Conservation (phyloP, 2,329 filamentous ascomycete genomes). For the Thelonectria discophora region DNA sequence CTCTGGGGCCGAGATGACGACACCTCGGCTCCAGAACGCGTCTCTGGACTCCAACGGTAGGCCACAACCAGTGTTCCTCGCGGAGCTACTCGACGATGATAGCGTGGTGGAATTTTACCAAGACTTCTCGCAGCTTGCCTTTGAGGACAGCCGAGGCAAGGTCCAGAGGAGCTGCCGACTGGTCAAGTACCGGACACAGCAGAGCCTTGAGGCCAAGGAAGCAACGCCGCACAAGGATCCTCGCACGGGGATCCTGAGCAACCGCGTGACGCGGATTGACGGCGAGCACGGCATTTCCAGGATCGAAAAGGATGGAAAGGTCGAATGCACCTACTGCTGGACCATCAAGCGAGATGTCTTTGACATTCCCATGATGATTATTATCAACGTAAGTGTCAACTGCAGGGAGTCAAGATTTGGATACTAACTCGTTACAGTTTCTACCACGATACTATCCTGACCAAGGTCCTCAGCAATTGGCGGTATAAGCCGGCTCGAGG, state of each 20-base stretch:
- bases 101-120: slow-evolving; percentile 95
- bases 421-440: slow-evolving; percentile 53
- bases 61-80: slow-evolving; percentile 84
- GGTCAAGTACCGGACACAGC: slow-evolving; percentile 86
- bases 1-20: slow-evolving; percentile 53
- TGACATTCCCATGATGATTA: slow-evolving; percentile 98
- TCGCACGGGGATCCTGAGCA: slow-evolving; percentile 61
- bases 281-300: slow-evolving; percentile 82
- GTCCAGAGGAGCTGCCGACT: slow-evolving; percentile 86
- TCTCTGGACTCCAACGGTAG: slow-evolving; percentile 58
- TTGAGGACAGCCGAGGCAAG: slow-evolving; percentile 87
- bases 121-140: slow-evolving; percentile 91
- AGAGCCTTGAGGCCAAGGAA: slow-evolving; percentile 57
- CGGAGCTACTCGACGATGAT: slow-evolving; percentile 92
- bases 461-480: slow-evolving; percentile 64
- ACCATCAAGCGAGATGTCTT: slow-evolving; percentile 96
- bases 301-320: slow-evolving; percentile 86
- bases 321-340: slow-evolving; percentile 97
- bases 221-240: slow-evolving; percentile 57
- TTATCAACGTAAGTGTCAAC: slow-evolving; percentile 85
- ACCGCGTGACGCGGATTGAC: slow-evolving; percentile 68
- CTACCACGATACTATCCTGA: slow-evolving; percentile 68
- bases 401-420: neutral
- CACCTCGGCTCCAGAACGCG: slow-evolving; percentile 60
- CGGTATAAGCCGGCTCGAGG: slow-evolving; percentile 52